Base-by-base conservation (phyloP, 2,329 filamentous ascomycete genomes). In the Shiraia bambusicola region DNA sequence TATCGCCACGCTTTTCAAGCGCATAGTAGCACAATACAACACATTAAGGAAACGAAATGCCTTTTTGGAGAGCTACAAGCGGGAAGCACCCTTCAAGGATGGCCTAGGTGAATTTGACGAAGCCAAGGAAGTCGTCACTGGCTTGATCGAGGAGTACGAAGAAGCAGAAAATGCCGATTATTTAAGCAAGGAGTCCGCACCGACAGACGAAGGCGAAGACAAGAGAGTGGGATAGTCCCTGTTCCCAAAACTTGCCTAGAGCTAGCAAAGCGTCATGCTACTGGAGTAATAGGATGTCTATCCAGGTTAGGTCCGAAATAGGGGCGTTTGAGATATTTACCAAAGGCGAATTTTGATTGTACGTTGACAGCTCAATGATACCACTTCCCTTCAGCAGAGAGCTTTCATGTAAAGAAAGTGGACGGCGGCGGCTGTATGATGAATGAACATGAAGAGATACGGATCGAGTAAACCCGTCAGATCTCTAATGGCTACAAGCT, bases 51-150 rank as follows among this genome's bases (percentile, higher is more conserved):
- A 97, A 72, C 87, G 92, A 37, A 97, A 97, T 67, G 93, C 93
- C 35, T 98, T 97, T 70, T 80, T 98, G 61, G 93, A 98, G 59
- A 84, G 83, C 33, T 98, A 98, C 73, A 97, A 95, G 74, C 93
- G 93, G 69, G 94, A 95, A 45, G 86, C 89, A 0, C 89, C 91
- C 1, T 98, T 98, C 69, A 79, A 88, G 0, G 92, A 97, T 53
- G 93, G 91, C 30, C 74, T 98, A 29, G 82, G 87, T 56, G 92
- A 98, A 70, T 98, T 98, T 59, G 94, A 98, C 66, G 91, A 96
- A 70, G 88, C 93, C 25, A 82, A 88, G 54, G 86, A 93, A 63
- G 92, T 97, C 4, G 92, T 97, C 14, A 83, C 85, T 59, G 92
- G 95, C 67, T 73, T 97, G 50, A 92, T 97, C 63, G 81, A 82